These are phyloP conservation scores for Penicillium roqueforti DNA, from an alignment of 495 filamentous ascomycete genomes.

Conservation along the genomic window DNA sequence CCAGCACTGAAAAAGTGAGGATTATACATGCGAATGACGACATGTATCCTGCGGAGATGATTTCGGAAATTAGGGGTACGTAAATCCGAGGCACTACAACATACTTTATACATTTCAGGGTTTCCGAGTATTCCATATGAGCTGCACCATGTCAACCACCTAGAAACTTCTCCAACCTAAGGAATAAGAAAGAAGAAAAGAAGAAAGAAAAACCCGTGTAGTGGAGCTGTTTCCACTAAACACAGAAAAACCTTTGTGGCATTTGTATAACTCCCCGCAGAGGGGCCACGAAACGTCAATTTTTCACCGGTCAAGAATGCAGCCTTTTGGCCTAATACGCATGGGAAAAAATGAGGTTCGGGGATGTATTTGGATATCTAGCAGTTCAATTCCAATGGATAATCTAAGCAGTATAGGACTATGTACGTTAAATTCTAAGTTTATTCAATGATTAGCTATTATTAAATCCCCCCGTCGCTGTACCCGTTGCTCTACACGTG, in stretches of 20 bases:
- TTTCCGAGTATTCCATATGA: constrained; percentile 1
- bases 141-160: constrained; percentile 27
- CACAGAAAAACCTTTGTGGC: constrained; percentile 18
- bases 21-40: background rate
- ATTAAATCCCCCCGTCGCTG: too few relatives aligned
- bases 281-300: constrained; percentile 20
- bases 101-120: background rate
- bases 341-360: background rate
- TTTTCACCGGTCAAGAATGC: constrained; percentile 25
- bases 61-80: constrained; percentile 4
- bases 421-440: too few relatives aligned
- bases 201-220: constrained; percentile 16
- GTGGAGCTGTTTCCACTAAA: constrained; percentile 24
- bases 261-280: constrained; percentile 20
- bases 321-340: constrained; percentile 1
- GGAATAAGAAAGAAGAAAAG: constrained; percentile 14
- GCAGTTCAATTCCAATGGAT: background rate
- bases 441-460: too few relatives aligned
- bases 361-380: background rate
- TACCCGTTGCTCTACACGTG: background rate
- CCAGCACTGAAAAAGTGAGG: background rate
- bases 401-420: background rate
- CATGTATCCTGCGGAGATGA: background rate
- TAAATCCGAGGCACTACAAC: background rate
- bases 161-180: constrained; percentile 20